These are phyloP conservation scores for Tolypocladium inflatum DNA, from an alignment of 2,329 filamentous ascomycete genomes.

Conservation along the genomic window DNA sequence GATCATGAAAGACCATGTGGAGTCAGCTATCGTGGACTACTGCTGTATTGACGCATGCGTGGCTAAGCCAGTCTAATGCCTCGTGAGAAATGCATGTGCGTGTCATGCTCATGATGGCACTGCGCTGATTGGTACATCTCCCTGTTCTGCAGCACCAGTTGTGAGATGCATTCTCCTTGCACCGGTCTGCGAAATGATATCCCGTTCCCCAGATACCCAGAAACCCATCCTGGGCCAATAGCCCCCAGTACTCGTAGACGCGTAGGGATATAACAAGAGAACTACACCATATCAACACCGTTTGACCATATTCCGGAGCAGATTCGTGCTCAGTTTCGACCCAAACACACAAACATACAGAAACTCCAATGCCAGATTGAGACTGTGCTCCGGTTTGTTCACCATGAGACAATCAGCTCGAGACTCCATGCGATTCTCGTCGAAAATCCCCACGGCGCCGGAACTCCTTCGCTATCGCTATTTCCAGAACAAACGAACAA, in stretches of 20 bases:
- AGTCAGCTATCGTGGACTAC: background rate
- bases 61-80: background rate
- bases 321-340: background rate
- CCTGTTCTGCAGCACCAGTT: background rate
- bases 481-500: slow-evolving; percentile 1
- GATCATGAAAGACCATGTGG: too few species aligned
- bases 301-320: background rate
- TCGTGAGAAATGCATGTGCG: background rate
- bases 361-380: background rate
- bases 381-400: background rate
- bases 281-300: background rate
- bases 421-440: background rate
- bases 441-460: background rate
- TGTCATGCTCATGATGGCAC: background rate
- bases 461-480: slow-evolving; percentile 10
- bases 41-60: too few species aligned
- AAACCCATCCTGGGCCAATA: background rate
- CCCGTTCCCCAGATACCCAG: background rate
- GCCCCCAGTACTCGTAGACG: background rate
- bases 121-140: background rate
- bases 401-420: background rate
- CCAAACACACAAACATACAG: background rate
- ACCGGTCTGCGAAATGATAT: background rate
- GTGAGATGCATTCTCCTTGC: background rate
- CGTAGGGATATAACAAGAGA: background rate